Conservation (phyloP, 129 eudicot genomes). For the Pulicaria dysenterica region DNA sequence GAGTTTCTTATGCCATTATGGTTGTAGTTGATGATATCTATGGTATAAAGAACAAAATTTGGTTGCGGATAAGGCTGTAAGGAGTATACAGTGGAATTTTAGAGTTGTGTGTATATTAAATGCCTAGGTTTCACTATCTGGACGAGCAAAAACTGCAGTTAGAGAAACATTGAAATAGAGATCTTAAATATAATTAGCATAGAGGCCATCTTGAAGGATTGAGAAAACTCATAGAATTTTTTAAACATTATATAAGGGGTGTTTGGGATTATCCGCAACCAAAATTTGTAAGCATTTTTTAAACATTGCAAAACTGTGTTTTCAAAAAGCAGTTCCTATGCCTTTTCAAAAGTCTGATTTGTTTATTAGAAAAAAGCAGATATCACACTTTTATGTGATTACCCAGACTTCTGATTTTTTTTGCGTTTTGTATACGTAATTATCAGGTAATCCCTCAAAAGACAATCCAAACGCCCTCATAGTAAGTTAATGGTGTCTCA, state of each 20-base stretch:
- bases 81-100: background rate
- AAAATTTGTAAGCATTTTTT: too few species aligned
- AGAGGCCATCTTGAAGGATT: too few species aligned
- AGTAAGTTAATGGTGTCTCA: too few species aligned
- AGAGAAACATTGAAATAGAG: background rate
- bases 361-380: too few species aligned
- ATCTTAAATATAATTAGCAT: background rate
- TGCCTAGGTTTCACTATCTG: background rate
- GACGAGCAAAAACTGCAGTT: background rate
- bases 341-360: too few species aligned
- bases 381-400: too few species aligned
- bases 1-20: background rate
- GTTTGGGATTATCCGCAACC: too few species aligned
- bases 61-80: background rate
- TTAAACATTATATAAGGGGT: background rate
- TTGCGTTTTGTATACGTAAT: too few species aligned
- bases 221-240: background rate
- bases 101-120: background rate
- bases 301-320: too few species aligned
- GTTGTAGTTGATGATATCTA: background rate
- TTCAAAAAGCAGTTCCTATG: too few species aligned
- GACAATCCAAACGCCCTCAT: background rate
- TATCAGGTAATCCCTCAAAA: background rate
- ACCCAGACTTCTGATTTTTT: too few species aligned
- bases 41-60: too few species aligned